A percentile compares a stretch with the other conserved stretches of the same genome.
These are phyloP conservation scores for Metschnikowia borealis DNA, from an alignment of 805 yeast genomes.

Conservation along the genomic window DNA sequence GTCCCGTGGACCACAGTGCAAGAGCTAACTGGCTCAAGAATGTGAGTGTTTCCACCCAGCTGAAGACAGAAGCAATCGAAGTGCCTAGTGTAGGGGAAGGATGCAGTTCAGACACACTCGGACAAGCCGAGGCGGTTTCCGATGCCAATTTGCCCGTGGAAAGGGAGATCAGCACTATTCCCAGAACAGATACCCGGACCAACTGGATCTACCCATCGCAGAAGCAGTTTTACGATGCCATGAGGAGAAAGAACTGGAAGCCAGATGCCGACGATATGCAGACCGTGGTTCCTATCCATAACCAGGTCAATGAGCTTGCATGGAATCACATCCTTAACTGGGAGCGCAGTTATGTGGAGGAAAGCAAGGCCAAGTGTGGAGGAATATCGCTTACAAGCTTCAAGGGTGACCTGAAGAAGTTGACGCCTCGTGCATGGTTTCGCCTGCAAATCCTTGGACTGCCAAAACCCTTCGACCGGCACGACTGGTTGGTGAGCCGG, in stretches of 20 bases:
- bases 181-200: constrained; percentile 55
- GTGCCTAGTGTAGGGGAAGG: constrained; percentile 14
- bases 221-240: constrained; percentile 90
- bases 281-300: constrained; percentile 90
- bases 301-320: constrained; percentile 87
- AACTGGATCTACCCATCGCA: constrained; percentile 97
- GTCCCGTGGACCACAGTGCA: constrained; percentile 70
- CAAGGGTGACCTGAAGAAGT: constrained; percentile 79
- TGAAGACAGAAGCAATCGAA: constrained; percentile 40
- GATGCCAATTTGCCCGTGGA: constrained; percentile 54
- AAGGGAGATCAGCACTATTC: constrained; percentile 76
- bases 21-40: constrained; percentile 52
- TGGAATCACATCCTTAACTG: constrained; percentile 82
- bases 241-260: constrained; percentile 85
- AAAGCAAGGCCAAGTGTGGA: constrained; percentile 54
- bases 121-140: constrained; percentile 24
- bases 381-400: constrained; percentile 82
- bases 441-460: constrained; percentile 64
- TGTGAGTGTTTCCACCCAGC: constrained; percentile 25
- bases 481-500: constrained; percentile 86
- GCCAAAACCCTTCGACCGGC: constrained; percentile 88
- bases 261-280: constrained; percentile 82
- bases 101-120: constrained; percentile 47
- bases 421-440: constrained; percentile 81
- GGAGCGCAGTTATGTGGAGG: constrained; percentile 63